A percentile compares a stretch with the other conserved stretches of the same genome.
Evolutionary conservation across 2,329 filamentous ascomycete genomes (phyloP).

Genomic region (Fusarium compactum): DNA sequence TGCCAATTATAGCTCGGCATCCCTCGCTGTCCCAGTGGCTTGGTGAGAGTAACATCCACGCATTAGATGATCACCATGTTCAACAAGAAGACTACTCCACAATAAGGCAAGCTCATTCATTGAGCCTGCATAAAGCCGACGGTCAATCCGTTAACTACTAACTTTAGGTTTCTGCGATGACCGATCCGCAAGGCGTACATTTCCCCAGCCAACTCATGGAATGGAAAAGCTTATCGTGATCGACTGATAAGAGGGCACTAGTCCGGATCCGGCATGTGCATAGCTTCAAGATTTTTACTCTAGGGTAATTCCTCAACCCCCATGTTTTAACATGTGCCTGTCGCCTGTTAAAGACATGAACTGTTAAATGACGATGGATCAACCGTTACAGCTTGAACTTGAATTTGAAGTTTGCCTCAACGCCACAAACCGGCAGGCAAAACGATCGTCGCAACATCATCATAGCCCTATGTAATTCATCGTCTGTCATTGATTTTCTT

Average conservation of each 20-base stretch:
- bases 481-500: rapidly evolving
- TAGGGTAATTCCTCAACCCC: not conserved
- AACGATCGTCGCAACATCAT: not conserved
- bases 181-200: not conserved
- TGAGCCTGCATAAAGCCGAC: not conserved
- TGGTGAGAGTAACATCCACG: no score
- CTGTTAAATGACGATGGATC: not conserved
- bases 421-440: not conserved
- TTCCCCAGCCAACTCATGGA: not conserved
- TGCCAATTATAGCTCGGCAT: no score
- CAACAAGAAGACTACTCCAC: no score
- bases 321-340: not conserved
- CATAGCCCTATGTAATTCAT: rapidly evolving
- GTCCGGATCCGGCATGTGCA: not conserved
- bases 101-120: not conserved
- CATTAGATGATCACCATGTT: no score
- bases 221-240: not conserved
- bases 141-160: not conserved
- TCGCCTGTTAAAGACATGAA: rapidly evolving
- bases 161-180: not conserved
- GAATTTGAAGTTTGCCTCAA: not conserved
- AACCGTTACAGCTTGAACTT: not conserved
- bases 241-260: not conserved
- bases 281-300: not conserved
- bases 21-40: no score